Percentiles rank a stretch among this genome's conserved stretches.
These are phyloP conservation scores for Pseudogymnoascus sp. DNA, from an alignment of 2,329 filamentous ascomycete species.

Conservation along the genomic window DNA sequence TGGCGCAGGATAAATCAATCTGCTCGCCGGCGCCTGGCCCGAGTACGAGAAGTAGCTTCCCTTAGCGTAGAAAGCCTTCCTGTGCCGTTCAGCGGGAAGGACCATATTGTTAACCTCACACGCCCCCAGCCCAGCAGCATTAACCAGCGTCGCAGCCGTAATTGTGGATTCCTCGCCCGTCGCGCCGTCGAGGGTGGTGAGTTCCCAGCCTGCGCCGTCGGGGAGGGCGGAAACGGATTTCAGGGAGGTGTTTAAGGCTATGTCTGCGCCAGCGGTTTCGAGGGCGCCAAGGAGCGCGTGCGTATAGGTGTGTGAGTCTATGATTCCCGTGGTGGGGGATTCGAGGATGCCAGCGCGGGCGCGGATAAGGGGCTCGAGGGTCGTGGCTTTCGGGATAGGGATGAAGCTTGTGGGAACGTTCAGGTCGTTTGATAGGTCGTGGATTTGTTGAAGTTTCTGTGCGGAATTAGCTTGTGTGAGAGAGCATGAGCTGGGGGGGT, in stretches of 20 bases:
- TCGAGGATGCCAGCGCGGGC: constrained; percentile 71
- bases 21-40: constrained; percentile 57
- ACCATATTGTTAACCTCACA: constrained; percentile 77
- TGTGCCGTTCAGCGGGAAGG: constrained; percentile 48
- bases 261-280: constrained; percentile 66
- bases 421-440: constrained; percentile 36
- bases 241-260: constrained; percentile 63
- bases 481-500: background rate
- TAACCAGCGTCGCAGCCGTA: constrained; percentile 70
- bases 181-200: constrained; percentile 44
- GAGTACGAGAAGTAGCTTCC: constrained; percentile 90
- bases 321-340: constrained; percentile 77
- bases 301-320: constrained; percentile 85
- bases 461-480: background rate
- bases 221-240: constrained; percentile 39
- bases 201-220: constrained; percentile 55
- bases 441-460: constrained; percentile 40
- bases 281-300: constrained; percentile 67
- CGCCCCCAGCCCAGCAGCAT: constrained; percentile 76
- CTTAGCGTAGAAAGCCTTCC: constrained; percentile 74
- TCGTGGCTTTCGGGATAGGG: constrained; percentile 48
- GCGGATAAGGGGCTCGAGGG: constrained; percentile 66
- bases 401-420: constrained; percentile 69
- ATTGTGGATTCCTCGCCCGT: constrained; percentile 49
- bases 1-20: constrained; percentile 82